Evolutionary conservation across 164 flowering plant genomes (phyloP), one percentile per base, ranked within the genome.

Genomic region (Annona squamosa): DNA sequence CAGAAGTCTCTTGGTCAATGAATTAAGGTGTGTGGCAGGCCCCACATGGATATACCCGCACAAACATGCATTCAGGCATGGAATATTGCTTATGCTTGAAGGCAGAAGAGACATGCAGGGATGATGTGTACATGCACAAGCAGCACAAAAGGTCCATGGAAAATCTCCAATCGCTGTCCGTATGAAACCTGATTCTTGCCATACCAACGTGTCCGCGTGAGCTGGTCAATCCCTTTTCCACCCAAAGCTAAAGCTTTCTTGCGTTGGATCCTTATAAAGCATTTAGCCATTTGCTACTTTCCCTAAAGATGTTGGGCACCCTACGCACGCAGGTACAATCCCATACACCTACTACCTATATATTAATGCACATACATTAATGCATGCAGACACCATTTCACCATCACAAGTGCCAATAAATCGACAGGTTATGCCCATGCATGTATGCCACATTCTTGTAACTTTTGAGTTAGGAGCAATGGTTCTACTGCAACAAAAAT

Each of bases 161-260:
- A 71, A 59, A 66, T 66, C 42, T 5, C 46, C 52, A 17, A 4
- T 59, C n/a, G 41, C 37, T 71, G 13, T 44, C 65, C 10, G 42
- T 42, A 5, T 61, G 48, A 46, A n/a, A 46, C 12, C 57, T 45
- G 19, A 62, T 63, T 63, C 26, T 26, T 10, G n/a, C 16, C 3
- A 68, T 16, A 68, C 62, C 72, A 46, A 48, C 76, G 62, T 74
- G 76, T 68, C 72, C 72, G 46, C 47, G 67, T 61, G 61, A 62
- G 46, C 72, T 46, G 76, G 72, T 74, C 76, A 74, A 68, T 74
- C 63, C 67, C 41, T 74, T 74, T 62, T 4, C 37, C 37, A 17
- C 61, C 18, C 71, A 67, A 73, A 37, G 71, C 19, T n/a, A 57
- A 73, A 73, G 46, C 5, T 26, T 12, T 13, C 45, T 18, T 13